Evolutionary conservation across 139 green algal genomes (phyloP).

Genomic region (Coelastrella sp.): DNA sequence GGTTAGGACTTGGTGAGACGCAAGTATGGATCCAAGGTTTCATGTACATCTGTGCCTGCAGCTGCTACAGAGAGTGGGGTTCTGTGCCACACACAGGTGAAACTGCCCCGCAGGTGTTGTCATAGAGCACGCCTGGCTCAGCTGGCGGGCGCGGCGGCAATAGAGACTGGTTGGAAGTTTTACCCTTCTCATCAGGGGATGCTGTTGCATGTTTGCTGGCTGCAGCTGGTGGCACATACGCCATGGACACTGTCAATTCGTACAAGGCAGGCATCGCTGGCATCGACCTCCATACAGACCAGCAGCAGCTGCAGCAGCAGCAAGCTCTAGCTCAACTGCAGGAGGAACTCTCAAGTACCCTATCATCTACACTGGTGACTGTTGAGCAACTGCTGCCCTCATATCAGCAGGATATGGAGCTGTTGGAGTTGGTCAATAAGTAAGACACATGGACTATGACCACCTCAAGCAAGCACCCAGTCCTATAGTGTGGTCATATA

Average conservation of each 20-base stretch:
- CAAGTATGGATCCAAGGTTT: not conserved
- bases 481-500: not conserved
- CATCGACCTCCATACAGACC: not conserved
- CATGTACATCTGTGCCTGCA: too few relatives aligned
- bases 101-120: too few relatives aligned
- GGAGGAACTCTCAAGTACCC: not conserved
- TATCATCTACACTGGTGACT: slow-evolving; percentile 42
- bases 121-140: too few relatives aligned
- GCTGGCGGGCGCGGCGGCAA: too few relatives aligned
- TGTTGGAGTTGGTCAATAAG: slow-evolving; percentile 65
- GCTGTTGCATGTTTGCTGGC: too few relatives aligned
- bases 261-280: not conserved
- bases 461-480: not conserved
- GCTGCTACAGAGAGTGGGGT: too few relatives aligned
- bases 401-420: slow-evolving; percentile 65
- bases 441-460: not conserved
- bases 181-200: too few relatives aligned
- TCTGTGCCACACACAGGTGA: too few relatives aligned
- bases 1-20: not conserved
- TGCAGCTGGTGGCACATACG: slow-evolving; percentile 35
- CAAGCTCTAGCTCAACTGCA: not conserved
- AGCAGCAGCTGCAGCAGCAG: slow-evolving; percentile 29
- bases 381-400: slow-evolving; percentile 61
- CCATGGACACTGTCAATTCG: not conserved
- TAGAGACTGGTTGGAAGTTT: too few relatives aligned